phyloP scores from a whole-genome alignment of 75 land plant species.

The Isoetes taiwanensis region DNA sequence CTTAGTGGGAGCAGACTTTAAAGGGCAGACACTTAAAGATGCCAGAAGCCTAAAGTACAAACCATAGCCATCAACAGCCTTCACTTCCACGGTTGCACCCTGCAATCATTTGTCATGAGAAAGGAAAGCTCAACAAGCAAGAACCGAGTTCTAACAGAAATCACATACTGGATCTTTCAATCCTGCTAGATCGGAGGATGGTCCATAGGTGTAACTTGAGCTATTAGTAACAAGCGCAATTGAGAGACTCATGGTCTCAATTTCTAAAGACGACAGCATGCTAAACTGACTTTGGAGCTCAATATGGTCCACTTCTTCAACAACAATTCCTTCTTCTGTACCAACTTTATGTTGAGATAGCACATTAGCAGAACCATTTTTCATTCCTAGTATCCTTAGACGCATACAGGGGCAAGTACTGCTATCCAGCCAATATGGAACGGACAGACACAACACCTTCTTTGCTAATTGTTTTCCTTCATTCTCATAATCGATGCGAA shows the following conservation, averaged over 20 bases:
- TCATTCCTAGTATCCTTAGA: constrained; percentile 29
- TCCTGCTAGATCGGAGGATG: constrained; percentile 48
- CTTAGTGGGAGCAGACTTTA: constrained; percentile 74
- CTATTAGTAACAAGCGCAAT: constrained; percentile 32
- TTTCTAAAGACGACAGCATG: constrained; percentile 50
- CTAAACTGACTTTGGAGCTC: constrained; percentile 53
- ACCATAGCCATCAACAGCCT: constrained; percentile 50
- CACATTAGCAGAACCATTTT: too few species aligned
- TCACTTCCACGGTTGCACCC: constrained; percentile 80
- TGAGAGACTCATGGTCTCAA: constrained; percentile 49
- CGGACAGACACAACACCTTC: constrained; percentile 51
- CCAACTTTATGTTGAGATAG: constrained; percentile 9
- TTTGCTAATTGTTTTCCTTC: constrained; percentile 26
- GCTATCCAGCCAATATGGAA: constrained; percentile 76
- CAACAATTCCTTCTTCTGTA: not conserved
- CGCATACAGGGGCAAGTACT: constrained; percentile 59
- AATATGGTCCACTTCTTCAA: constrained; percentile 51
- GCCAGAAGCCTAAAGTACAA: constrained; percentile 44
- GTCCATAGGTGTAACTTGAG: constrained; percentile 28
- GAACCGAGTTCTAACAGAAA: not conserved
- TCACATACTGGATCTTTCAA: constrained; percentile 63
- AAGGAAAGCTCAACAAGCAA: not conserved
- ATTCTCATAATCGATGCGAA: constrained; percentile 60
- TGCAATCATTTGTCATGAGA: constrained; percentile 11
- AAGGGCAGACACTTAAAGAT: constrained; percentile 60